Percentiles rank a stretch among this genome's conserved stretches.
phyloP scores from a whole-genome alignment of 129 eudicot species.

The Apium graveolens region DNA sequence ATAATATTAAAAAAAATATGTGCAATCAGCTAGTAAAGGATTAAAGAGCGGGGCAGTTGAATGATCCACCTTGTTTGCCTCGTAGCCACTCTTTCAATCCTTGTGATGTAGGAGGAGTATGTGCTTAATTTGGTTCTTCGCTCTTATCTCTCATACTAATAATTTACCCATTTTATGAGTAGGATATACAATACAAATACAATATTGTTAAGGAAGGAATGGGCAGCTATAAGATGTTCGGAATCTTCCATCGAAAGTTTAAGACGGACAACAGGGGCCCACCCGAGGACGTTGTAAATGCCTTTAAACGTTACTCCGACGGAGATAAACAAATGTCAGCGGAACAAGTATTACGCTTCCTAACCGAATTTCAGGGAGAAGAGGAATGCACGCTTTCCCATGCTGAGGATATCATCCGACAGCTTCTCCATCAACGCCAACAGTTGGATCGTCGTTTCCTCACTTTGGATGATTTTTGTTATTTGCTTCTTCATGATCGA shows the following conservation, averaged over 20 bases:
- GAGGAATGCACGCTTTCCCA: neutral
- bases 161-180: too few species aligned
- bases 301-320: neutral
- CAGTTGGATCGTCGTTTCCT: neutral
- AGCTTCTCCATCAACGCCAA: neutral
- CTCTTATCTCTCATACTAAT: too few species aligned
- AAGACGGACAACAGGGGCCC: neutral
- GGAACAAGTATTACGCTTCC: neutral
- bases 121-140: too few species aligned
- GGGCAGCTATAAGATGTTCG: constrained; percentile 3
- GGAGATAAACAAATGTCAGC: neutral
- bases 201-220: neutral
- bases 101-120: too few species aligned
- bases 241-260: neutral
- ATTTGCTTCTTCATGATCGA: neutral
- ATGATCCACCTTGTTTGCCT: neutral
- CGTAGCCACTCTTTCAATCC: neutral
- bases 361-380: neutral
- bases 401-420: neutral
- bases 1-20: too few species aligned
- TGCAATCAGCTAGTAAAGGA: too few species aligned
- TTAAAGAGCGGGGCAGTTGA: neutral
- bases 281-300: neutral
- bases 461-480: neutral
- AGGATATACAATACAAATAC: too few species aligned